These are phyloP conservation scores for Hawksworthiomyces lignivorus DNA, from an alignment of 2,329 filamentous ascomycete species.

Conservation along the genomic window DNA sequence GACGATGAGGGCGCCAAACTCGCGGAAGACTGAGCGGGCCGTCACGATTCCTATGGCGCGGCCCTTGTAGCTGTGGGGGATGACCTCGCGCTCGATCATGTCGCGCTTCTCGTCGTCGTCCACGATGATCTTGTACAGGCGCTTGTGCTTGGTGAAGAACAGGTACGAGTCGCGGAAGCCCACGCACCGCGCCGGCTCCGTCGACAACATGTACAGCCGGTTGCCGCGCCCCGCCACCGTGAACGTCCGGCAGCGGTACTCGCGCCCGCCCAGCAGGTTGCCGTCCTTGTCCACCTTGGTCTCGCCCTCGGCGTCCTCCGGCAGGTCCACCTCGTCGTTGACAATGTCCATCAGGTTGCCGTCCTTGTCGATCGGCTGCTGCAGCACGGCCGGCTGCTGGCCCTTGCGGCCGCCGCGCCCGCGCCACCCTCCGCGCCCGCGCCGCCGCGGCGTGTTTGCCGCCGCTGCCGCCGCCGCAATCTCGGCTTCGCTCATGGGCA, in stretches of 20 bases:
- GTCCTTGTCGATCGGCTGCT: conserved; percentile 86
- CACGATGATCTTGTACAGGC: conserved; percentile 96
- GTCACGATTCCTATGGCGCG: conserved; percentile 95
- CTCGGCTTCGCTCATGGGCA: conserved; percentile 39
- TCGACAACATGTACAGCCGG: conserved; percentile 95
- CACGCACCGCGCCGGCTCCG: conserved; percentile 90
- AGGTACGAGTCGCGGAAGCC: conserved; percentile 97
- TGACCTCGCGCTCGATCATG: conserved; percentile 89
- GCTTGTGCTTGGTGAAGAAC: conserved; percentile 96
- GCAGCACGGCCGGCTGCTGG: conserved; percentile 60
- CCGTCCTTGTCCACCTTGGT: conserved; percentile 89
- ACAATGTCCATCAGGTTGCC: conserved; percentile 86
- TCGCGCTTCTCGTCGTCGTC: conserved; percentile 96
- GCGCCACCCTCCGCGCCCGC: conserved; percentile 65
- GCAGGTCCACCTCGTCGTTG: conserved; percentile 84
- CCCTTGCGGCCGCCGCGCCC: conserved; percentile 59
- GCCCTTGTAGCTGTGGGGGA: conserved; percentile 97
- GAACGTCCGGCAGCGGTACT: conserved; percentile 59
- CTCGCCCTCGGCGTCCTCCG: conserved; percentile 82
- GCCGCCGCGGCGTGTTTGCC: conserved; percentile 47
- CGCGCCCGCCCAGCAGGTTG: conserved; percentile 60
- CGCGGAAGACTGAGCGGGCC: conserved; percentile 89
- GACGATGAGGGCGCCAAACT: conserved; percentile 91
- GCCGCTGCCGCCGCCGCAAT: conserved; percentile 10
- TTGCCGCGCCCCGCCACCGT: conserved; percentile 78